These are phyloP conservation scores for Hibiscus mutabilis DNA, from an alignment of 345 rosid genomes.

Conservation along the genomic window DNA sequence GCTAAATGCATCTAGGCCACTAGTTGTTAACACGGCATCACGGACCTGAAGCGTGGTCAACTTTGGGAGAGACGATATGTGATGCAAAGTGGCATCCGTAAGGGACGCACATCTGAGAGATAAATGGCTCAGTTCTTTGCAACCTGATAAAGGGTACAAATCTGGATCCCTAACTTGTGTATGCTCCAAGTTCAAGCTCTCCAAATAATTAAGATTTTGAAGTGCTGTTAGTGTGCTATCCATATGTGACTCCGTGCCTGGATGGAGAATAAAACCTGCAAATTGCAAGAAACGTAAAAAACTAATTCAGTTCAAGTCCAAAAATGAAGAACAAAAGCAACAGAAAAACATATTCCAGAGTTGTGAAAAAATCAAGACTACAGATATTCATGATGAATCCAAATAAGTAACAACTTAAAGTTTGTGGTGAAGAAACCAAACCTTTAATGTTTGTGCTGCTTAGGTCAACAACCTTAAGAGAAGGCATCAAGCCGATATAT, in stretches of 20 bases:
- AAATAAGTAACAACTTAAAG: not conserved
- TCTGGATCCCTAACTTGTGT: constrained; percentile 54
- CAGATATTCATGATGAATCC: not conserved
- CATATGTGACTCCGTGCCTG: constrained; percentile 24
- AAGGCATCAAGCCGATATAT: constrained; percentile 51
- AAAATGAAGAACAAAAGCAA: not conserved
- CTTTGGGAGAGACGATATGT: constrained; percentile 49
- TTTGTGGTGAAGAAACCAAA: constrained; percentile 15
- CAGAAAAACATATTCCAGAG: not conserved
- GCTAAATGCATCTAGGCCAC: constrained; percentile 55
- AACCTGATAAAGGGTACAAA: constrained; percentile 39
- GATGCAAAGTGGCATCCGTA: constrained; percentile 57
- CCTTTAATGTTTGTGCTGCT: constrained; percentile 72
- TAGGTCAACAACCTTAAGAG: constrained; percentile 49
- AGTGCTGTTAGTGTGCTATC: constrained; percentile 43
- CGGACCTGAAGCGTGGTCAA: constrained; percentile 43
- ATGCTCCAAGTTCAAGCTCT: constrained; percentile 62
- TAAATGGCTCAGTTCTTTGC: constrained; percentile 45
- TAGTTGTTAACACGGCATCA: constrained; percentile 65
- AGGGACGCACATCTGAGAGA: constrained; percentile 54
- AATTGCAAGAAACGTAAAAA: constrained; percentile 8
- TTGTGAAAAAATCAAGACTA: not conserved
- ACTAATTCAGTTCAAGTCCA: not conserved
- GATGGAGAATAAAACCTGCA: constrained; percentile 50
- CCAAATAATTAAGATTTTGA: constrained; percentile 38